Percentiles rank a stretch among this genome's conserved stretches.
phyloP scores from a whole-genome alignment of 768 basidiomycete genomes.

The Baorangia bicolor region DNA sequence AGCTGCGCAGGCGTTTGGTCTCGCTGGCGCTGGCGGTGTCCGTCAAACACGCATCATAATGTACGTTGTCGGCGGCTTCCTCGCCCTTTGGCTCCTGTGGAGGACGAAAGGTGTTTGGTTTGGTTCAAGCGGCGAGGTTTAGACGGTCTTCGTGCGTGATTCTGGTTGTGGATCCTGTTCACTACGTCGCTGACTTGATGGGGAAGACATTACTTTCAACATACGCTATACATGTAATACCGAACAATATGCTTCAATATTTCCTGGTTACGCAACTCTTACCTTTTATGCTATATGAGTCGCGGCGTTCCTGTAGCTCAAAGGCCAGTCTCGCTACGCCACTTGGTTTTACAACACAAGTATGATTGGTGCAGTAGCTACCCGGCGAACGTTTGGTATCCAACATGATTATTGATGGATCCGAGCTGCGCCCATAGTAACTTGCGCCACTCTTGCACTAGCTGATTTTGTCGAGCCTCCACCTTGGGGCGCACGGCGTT shows the following conservation, averaged over 20 bases:
- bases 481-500: no score
- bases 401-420: background rate
- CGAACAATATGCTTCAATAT: background rate
- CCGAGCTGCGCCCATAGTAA: background rate
- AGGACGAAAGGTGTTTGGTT: conserved; percentile 53
- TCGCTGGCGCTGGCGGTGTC: conserved; percentile 55
- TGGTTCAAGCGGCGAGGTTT: conserved; percentile 19
- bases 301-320: background rate
- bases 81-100: conserved; percentile 56
- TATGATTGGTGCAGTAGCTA: background rate
- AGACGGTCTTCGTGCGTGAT: conserved; percentile 15
- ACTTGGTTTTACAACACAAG: background rate
- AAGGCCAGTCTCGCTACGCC: background rate
- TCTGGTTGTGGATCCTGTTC: background rate
- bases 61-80: conserved; percentile 53
- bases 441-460: background rate
- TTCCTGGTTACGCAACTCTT: background rate
- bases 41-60: conserved; percentile 69
- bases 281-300: background rate
- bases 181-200: background rate
- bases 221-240: conserved; percentile 7
- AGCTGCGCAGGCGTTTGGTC: conserved; percentile 72
- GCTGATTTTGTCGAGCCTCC: background rate
- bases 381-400: background rate
- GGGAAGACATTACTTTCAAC: background rate